These are phyloP conservation scores for Jamesozyma gamospora DNA, from an alignment of 805 yeast species.

Conservation along the genomic window DNA sequence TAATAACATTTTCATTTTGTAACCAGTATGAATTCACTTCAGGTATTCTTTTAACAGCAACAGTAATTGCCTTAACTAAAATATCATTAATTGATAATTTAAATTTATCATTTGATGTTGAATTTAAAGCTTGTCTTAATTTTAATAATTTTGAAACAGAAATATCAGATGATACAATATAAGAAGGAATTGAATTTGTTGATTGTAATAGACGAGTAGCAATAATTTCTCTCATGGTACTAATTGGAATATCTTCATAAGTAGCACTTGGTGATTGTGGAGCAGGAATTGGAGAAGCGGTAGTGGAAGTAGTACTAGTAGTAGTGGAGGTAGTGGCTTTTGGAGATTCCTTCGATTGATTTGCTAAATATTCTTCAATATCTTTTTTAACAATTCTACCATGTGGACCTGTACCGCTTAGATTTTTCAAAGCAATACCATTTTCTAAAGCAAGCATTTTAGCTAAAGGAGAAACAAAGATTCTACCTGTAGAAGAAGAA, in stretches of 20 bases:
- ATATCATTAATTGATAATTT: conserved; percentile 90
- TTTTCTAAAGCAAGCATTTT: conserved; percentile 85
- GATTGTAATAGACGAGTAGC: conserved; percentile 82
- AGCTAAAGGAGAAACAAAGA: conserved; percentile 91
- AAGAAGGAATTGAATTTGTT: conserved; percentile 80
- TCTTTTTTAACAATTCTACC: conserved; percentile 92
- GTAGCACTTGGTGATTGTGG: conserved; percentile 41
- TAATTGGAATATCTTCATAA: conserved; percentile 75
- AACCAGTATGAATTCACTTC: conserved; percentile 92
- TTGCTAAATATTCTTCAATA: conserved; percentile 55
- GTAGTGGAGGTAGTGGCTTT: conserved; percentile 25
- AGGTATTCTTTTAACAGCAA: conserved; percentile 84
- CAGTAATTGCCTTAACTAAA: conserved; percentile 86
- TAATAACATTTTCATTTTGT: conserved; percentile 77
- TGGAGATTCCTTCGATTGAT: neutral
- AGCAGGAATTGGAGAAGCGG: conserved; percentile 29
- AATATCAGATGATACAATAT: conserved; percentile 79
- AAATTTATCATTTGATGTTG: conserved; percentile 75
- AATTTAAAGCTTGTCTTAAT: conserved; percentile 82
- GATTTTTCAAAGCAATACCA: conserved; percentile 76
- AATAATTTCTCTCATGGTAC: conserved; percentile 89
- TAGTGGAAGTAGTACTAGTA: conserved; percentile 36
- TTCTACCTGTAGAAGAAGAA: conserved; percentile 36
- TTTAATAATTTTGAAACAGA: conserved; percentile 85
- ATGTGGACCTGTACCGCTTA: conserved; percentile 88